These are phyloP conservation scores for Clitoria ternatea DNA, from an alignment of 306 rosid species.

Conservation along the genomic window DNA sequence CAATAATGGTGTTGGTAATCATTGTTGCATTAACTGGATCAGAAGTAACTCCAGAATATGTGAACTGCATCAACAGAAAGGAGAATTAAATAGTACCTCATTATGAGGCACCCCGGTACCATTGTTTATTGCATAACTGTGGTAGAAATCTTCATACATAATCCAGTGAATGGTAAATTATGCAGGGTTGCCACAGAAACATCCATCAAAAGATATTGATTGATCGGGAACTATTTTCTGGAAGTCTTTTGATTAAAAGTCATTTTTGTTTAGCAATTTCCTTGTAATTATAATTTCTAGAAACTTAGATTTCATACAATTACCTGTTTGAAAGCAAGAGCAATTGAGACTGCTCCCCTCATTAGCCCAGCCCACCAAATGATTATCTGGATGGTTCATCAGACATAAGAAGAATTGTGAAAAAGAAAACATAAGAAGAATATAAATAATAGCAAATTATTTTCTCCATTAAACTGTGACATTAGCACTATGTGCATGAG, in stretches of 20 bases:
- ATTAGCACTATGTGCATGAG: not conserved
- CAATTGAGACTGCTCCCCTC: slow-evolving; percentile 93
- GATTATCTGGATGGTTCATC: slow-evolving; percentile 41
- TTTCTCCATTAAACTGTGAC: not conserved
- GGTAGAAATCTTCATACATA: not conserved
- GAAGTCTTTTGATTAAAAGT: not conserved
- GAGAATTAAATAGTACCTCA: not conserved
- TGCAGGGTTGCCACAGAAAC: not conserved
- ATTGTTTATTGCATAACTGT: not conserved
- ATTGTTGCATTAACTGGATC: slow-evolving; percentile 72
- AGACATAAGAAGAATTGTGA: not conserved
- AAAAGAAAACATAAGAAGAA: slow-evolving; percentile 4
- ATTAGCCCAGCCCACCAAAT: slow-evolving; percentile 98
- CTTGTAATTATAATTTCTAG: not conserved
- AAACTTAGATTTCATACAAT: not conserved
- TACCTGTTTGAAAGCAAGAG: slow-evolving; percentile 93
- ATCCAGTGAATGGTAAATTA: not conserved
- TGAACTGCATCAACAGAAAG: slow-evolving; percentile 53
- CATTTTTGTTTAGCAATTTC: not conserved
- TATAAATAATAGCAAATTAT: not conserved
- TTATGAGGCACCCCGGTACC: not conserved
- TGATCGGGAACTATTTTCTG: not conserved
- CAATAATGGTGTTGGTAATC: slow-evolving; percentile 77
- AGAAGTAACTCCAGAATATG: slow-evolving; percentile 68
- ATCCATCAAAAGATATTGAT: slow-evolving; percentile 9